A percentile compares a stretch with the other conserved stretches of the same genome.
Conservation (phyloP, 805 yeast genomes). For the Candida nanaspora region DNA sequence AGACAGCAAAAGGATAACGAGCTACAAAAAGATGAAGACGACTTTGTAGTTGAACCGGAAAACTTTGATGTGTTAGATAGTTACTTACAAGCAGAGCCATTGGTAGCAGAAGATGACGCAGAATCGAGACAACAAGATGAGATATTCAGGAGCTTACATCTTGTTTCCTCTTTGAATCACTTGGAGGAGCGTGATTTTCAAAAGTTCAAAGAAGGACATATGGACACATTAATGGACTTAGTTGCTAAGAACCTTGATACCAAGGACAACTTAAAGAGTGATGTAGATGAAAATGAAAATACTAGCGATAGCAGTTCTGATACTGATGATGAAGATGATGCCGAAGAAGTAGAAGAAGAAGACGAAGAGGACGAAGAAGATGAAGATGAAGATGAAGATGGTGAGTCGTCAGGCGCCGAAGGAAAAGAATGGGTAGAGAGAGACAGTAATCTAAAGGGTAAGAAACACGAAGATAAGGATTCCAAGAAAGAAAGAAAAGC, state of each 20-base stretch:
- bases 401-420: slow-evolving; percentile 17
- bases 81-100: slow-evolving; percentile 45
- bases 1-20: slow-evolving; percentile 27
- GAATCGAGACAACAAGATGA: slow-evolving; percentile 70
- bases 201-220: slow-evolving; percentile 71
- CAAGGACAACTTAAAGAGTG: slow-evolving; percentile 8
- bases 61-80: slow-evolving; percentile 33
- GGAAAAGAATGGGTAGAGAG: slow-evolving; percentile 35
- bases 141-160: slow-evolving; percentile 73
- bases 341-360: slow-evolving; percentile 25
- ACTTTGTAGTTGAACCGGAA: slow-evolving; percentile 28
- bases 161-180: slow-evolving; percentile 74
- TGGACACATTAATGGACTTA: slow-evolving; percentile 65
- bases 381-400: slow-evolving; percentile 21
- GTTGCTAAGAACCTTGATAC: slow-evolving; percentile 29
- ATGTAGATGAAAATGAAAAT: slow-evolving; percentile 24
- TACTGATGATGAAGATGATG: slow-evolving; percentile 15
- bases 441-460: slow-evolving; percentile 48
- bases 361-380: slow-evolving; percentile 10
- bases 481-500: slow-evolving; percentile 68
- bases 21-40: slow-evolving; percentile 26
- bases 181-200: slow-evolving; percentile 86
- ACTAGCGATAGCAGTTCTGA: slow-evolving; percentile 13
- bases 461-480: slow-evolving; percentile 74
- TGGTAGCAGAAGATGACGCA: slow-evolving; percentile 45